Percentiles rank a stretch among this genome's conserved stretches.
Conservation (phyloP, 345 rosid species). For the Pugionium dolabratum region DNA sequence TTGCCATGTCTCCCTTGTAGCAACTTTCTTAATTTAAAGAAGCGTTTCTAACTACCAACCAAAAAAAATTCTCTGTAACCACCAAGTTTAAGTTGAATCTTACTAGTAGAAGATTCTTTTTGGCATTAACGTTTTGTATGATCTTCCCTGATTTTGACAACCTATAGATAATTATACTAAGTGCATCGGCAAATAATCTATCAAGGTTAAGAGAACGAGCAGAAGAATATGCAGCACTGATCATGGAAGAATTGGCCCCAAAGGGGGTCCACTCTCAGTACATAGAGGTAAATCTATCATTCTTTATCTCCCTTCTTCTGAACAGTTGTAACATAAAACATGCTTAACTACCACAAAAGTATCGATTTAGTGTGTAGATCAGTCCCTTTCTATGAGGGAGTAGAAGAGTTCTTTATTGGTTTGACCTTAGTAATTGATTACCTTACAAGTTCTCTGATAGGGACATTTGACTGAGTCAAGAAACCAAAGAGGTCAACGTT, state of each 20-base stretch:
- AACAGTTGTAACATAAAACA: slow-evolving; percentile 23
- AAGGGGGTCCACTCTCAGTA: slow-evolving; percentile 61
- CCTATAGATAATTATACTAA: slow-evolving; percentile 75
- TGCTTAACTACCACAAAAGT: slow-evolving; percentile 2
- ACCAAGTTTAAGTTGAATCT: slow-evolving; percentile 32
- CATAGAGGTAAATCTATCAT: slow-evolving; percentile 68
- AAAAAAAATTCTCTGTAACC: neutral
- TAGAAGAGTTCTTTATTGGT: slow-evolving; percentile 26
- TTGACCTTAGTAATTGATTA: slow-evolving; percentile 26
- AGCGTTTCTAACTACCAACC: slow-evolving; percentile 15
- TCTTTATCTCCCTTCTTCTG: slow-evolving; percentile 4
- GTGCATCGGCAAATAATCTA: slow-evolving; percentile 89
- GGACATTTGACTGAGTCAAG: slow-evolving; percentile 33
- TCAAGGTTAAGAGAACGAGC: slow-evolving; percentile 94
- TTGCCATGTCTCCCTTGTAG: slow-evolving; percentile 1
- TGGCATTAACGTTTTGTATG: slow-evolving; percentile 11
- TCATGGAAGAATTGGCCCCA: slow-evolving; percentile 80
- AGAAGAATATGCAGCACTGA: slow-evolving; percentile 92
- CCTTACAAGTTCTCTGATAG: slow-evolving; percentile 21
- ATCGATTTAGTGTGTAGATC: slow-evolving; percentile 5
- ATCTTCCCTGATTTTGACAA: slow-evolving; percentile 31
- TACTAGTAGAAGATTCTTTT: slow-evolving; percentile 19
- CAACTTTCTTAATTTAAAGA: slow-evolving; percentile 13
- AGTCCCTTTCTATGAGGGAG: slow-evolving; percentile 13
- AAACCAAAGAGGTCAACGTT: slow-evolving; percentile 29